Base-by-base conservation (phyloP, 495 filamentous ascomycete genomes). In the Talaromyces adpressus region DNA sequence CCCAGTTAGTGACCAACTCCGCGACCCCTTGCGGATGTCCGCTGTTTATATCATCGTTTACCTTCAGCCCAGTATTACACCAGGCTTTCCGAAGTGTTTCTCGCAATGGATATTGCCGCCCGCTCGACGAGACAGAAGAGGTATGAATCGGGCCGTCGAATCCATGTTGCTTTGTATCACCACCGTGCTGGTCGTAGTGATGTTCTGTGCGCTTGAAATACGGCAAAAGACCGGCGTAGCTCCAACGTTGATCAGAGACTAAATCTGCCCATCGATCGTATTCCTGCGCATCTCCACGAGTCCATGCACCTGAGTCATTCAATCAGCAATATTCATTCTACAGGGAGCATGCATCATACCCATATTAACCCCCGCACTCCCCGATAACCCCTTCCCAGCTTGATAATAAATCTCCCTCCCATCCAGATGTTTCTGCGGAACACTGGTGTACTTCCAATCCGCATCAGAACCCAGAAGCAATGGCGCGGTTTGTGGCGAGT, bases 341-440 rank as follows among this genome's bases (percentile, higher is more conserved):
- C 27, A 29, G 27, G 27, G 11, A 16, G 20, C 5, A 45, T n/a
- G 6, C 1, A 45, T 29, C 52, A n/a, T 56, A 58, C 56, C 56
- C 22, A 36, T 30, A 63, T 75, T 70, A 18, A 73, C 65, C 0
- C 51, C 16, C 59, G 66, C 62, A 8, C 75, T 79, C 4, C 78
- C 77, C 2, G 68, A 67, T 5, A 81, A 69, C n/a, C 63, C 73
- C 53, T 79, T 77, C 11, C 74, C 76, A 3, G 73, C 67, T 14
- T 41, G 62, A n/a, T 70, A 62, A 27, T 47, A 57, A 52, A 69
- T 62, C 7, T 47, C 51, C 16, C 73, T 67, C 29, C 70, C 56
- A 9, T 62, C 62, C 2, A 73, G 66, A 60, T 68, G 65, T 1
- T 49, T 23, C 45, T 77, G 75, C 0, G 75, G 74, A 1, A 66